Evolutionary conservation across 495 filamentous ascomycete species (phyloP).

Genomic region (Haplographium delicatum): DNA sequence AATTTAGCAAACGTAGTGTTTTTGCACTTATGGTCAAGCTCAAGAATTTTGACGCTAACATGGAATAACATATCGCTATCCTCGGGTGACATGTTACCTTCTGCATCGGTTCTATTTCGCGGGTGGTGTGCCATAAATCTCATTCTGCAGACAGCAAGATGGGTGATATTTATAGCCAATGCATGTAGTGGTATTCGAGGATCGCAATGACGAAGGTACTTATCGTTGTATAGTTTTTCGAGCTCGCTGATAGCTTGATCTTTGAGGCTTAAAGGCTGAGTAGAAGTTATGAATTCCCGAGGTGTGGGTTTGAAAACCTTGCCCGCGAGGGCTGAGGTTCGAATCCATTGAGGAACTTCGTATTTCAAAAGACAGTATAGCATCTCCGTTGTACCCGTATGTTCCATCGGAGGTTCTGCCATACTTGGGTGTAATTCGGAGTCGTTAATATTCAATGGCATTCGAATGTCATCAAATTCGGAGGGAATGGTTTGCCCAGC

Average conservation of each 20-base stretch:
- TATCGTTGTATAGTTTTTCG: constrained; percentile 39
- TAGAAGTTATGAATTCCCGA: constrained; percentile 50
- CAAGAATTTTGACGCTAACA: constrained; percentile 33
- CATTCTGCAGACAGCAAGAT: constrained; percentile 34
- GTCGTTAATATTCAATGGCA: constrained; percentile 76
- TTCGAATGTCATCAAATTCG: constrained; percentile 67
- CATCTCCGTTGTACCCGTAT: constrained; percentile 20
- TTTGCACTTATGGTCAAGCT: constrained; percentile 29
- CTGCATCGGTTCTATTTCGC: constrained; percentile 32
- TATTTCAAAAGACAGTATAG: constrained; percentile 32
- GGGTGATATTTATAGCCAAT: constrained; percentile 45
- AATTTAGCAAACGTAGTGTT: constrained; percentile 33
- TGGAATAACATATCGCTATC: constrained; percentile 38
- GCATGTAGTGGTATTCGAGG: constrained; percentile 54
- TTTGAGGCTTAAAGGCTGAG: constrained; percentile 33
- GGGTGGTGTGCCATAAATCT: constrained; percentile 38
- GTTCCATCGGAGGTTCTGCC: constrained; percentile 6
- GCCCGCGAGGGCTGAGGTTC: constrained; percentile 37
- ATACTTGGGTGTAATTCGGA: constrained; percentile 46
- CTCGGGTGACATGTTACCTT: constrained; percentile 24
- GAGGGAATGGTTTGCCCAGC: constrained; percentile 26
- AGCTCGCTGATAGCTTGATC: constrained; percentile 32
- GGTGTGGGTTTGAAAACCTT: constrained; percentile 34
- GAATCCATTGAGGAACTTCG: constrained; percentile 30
- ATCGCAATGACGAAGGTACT: constrained; percentile 57